A percentile compares a stretch with the other conserved stretches of the same genome.
Conservation (phyloP, 225 moss, liverwort and hornwort species). For the Sphagnum tenellum region DNA sequence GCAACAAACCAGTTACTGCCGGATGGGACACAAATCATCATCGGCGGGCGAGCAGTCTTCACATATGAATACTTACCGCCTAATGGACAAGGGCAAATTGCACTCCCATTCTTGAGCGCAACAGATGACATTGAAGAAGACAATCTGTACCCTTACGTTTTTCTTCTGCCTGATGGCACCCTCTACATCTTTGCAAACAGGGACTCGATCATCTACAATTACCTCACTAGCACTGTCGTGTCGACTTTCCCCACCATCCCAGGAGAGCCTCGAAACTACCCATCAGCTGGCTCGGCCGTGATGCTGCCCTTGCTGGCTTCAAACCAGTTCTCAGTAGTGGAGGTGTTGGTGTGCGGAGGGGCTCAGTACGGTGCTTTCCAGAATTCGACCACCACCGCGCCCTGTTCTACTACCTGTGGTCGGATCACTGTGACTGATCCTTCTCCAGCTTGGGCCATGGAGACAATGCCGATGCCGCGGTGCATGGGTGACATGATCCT, state of each 20-base stretch:
- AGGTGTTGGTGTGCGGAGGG: slow-evolving; percentile 48
- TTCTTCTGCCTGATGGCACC: slow-evolving; percentile 42
- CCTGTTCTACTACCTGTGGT: slow-evolving; percentile 42
- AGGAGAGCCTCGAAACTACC: slow-evolving; percentile 51
- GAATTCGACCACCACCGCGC: slow-evolving; percentile 26
- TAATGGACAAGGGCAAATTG: slow-evolving; percentile 11
- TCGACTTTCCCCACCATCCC: slow-evolving; percentile 34
- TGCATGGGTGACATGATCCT: slow-evolving; percentile 30
- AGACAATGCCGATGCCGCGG: slow-evolving; percentile 14
- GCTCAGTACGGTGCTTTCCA: slow-evolving; percentile 48
- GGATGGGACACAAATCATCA: slow-evolving; percentile 43
- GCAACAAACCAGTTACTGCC: slow-evolving; percentile 51
- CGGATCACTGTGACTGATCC: slow-evolving; percentile 13
- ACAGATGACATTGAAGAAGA: slow-evolving; percentile 51
- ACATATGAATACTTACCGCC: slow-evolving; percentile 35
- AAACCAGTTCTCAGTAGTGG: slow-evolving; percentile 32
- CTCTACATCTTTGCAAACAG: slow-evolving; percentile 53
- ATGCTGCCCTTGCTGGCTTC: slow-evolving; percentile 37
- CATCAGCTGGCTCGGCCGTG: slow-evolving; percentile 48
- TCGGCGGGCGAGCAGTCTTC: slow-evolving; percentile 36
- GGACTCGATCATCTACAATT: slow-evolving; percentile 53
- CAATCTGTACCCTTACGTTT: slow-evolving; percentile 55
- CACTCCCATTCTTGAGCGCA: slow-evolving; percentile 33
- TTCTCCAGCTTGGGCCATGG: slow-evolving; percentile 7
- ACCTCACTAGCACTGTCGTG: slow-evolving; percentile 26